These are phyloP conservation scores for Scleroderma bovista DNA, from an alignment of 768 basidiomycete species.

Conservation along the genomic window DNA sequence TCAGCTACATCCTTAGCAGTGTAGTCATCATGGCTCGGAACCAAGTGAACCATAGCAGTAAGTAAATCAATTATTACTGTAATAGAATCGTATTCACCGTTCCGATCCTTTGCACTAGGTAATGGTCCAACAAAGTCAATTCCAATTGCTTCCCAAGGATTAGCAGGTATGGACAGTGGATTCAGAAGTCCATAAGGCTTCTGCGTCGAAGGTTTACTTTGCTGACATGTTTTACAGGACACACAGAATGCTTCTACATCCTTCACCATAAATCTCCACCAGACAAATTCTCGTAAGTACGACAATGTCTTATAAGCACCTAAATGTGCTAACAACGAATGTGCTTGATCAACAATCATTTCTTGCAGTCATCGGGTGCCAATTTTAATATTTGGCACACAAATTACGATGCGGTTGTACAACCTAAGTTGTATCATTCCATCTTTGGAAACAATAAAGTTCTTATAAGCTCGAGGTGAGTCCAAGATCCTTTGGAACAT, in stretches of 20 bases:
- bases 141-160: conserved; percentile 24
- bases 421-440: no score
- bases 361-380: background rate
- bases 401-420: no score
- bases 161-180: conserved; percentile 14
- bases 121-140: conserved; percentile 23
- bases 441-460: background rate
- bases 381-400: no score
- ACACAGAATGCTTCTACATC: conserved; percentile 16
- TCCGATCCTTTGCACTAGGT: conserved; percentile 11
- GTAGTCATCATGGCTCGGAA: conserved; percentile 16
- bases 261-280: conserved; percentile 18
- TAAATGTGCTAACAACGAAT: background rate
- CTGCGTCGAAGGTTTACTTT: conserved; percentile 8
- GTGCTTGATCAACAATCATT: background rate
- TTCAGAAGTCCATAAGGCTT: conserved; percentile 26
- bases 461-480: no score
- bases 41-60: conserved; percentile 18
- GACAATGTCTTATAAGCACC: conserved; percentile 17
- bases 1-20: conserved; percentile 20
- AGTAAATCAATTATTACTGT: conserved; percentile 25
- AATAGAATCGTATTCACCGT: conserved; percentile 22
- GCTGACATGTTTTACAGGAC: conserved; percentile 7
- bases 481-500: background rate
- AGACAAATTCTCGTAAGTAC: conserved; percentile 3